phyloP scores from a whole-genome alignment of 257 asterid species.

The Ophiorrhiza pumila region DNA sequence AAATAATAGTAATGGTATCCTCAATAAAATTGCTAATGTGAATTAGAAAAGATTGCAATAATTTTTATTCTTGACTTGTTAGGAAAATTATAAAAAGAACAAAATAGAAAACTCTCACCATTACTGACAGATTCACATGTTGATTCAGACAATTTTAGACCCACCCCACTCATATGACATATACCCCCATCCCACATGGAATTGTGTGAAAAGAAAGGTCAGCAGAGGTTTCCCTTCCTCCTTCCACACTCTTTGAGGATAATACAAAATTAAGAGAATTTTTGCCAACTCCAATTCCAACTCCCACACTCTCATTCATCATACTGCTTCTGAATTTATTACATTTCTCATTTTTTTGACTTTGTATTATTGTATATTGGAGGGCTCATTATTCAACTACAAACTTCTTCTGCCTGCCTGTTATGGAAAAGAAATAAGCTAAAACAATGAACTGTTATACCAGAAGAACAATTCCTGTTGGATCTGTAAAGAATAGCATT shows the following conservation, averaged over 20 bases:
- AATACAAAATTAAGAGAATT: not conserved
- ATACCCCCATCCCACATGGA: constrained; percentile 61
- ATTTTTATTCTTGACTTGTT: too few relatives aligned
- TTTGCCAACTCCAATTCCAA: constrained; percentile 27
- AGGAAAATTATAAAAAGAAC: not conserved
- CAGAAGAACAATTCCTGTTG: constrained; percentile 20
- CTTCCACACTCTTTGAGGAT: constrained; percentile 17
- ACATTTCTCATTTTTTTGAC: constrained; percentile 21
- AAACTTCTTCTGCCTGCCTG: constrained; percentile 27
- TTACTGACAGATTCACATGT: constrained; percentile 71
- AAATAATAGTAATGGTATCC: too few relatives aligned
- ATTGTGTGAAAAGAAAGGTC: constrained; percentile 24
- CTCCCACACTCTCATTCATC: not conserved
- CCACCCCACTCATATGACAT: constrained; percentile 50
- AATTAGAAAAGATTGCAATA: too few relatives aligned
- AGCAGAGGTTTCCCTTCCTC: constrained; percentile 15
- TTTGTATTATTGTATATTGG: too few relatives aligned
- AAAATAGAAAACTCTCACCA: constrained; percentile 12
- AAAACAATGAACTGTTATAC: not conserved
- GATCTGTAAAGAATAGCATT: constrained; percentile 32
- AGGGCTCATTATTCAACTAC: constrained; percentile 11
- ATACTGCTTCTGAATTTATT: constrained; percentile 11
- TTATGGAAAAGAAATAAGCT: constrained; percentile 18
- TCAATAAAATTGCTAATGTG: too few relatives aligned
- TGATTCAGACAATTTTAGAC: constrained; percentile 45